Evolutionary conservation across 495 filamentous ascomycete species (phyloP), one percentile per base, ranked within the genome.

Genomic region (Hypoxylon trugodes): DNA sequence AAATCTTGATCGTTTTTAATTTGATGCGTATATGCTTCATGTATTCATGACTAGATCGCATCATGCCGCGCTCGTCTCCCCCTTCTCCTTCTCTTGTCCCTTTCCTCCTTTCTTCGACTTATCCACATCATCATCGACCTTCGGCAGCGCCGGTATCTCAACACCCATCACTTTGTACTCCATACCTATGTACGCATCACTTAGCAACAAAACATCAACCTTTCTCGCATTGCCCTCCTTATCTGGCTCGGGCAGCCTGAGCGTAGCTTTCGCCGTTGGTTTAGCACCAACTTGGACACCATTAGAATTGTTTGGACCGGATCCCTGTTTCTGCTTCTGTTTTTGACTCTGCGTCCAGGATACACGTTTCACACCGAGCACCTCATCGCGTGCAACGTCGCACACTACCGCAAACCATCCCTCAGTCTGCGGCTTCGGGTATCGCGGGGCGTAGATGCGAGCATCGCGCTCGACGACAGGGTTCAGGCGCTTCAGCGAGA

Each of bases 391-490:
- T 8, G 73, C 74, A 1, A 81, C 74, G 60, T 92, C 86, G 3
- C 84, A 82, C 0, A 96, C 81, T 33, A 98, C 57, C 5, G 94
- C 82, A 73, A 98, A 97, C 84, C 86, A 98, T 1, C 96, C 93
- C 73, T 98, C 95, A 0, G 90, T 93, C 73, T 98, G 95, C 18
- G 92, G 87, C 75, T 98, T 98, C 0, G 95, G 96, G 76, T 95
- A 98, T 3, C 83, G 81, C 6, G 95, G 94, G 0, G 95, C 91
- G 61, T 87, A 96, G 59, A 96, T 88, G 28, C 87, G 82, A 65
- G 81, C 88, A 15, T 90, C 88, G 12, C 81, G 73, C 62, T 86
- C 83, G 0, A 74, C 76, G 26, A 87, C 71, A 12, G 81, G 61
- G 75, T 97, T 97, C 45, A 84, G 77, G 0, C 95, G 85, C 9